Evolutionary conservation across 805 yeast species (phyloP).

Genomic region (Wickerhamomyces chaumierensis): DNA sequence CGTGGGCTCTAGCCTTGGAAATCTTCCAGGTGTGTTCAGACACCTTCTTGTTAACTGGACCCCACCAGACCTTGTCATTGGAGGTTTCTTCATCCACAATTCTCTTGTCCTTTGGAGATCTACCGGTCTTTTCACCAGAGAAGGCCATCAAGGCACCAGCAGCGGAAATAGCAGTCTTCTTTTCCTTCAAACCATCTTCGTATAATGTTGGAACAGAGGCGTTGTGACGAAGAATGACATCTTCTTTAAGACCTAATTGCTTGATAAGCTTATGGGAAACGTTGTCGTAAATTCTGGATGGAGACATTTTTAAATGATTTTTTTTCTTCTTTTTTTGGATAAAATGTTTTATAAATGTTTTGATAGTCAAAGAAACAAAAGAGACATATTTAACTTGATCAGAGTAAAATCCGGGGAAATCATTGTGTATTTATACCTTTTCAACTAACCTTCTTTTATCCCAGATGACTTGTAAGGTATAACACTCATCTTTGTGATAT

Average conservation of each 20-base stretch:
- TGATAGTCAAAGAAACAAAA: not conserved
- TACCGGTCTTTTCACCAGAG: slow-evolving; percentile 93
- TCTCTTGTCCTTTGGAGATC: slow-evolving; percentile 97
- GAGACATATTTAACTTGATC: no score
- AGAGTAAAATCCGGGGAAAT: not conserved
- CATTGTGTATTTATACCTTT: not conserved
- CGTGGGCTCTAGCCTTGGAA: slow-evolving; percentile 92
- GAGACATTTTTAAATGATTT: slow-evolving; percentile 12
- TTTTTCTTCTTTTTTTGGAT: no score
- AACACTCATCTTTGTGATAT: not conserved
- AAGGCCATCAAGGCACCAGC: slow-evolving; percentile 93
- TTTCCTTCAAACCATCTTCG: slow-evolving; percentile 88
- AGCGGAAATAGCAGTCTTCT: slow-evolving; percentile 82
- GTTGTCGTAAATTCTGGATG: slow-evolving; percentile 14
- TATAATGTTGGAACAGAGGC: slow-evolving; percentile 87
- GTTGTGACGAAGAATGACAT: slow-evolving; percentile 71
- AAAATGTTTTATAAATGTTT: not conserved
- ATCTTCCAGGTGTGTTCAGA: slow-evolving; percentile 91
- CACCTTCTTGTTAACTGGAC: slow-evolving; percentile 94
- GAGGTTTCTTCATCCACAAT: slow-evolving; percentile 92
- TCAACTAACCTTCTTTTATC: no score
- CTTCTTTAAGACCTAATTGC: slow-evolving; percentile 41
- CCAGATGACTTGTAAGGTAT: not conserved
- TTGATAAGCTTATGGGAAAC: slow-evolving; percentile 14
- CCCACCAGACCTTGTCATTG: slow-evolving; percentile 91